Conservation (phyloP, 257 asterid species). For the Cruciata laevipes region DNA sequence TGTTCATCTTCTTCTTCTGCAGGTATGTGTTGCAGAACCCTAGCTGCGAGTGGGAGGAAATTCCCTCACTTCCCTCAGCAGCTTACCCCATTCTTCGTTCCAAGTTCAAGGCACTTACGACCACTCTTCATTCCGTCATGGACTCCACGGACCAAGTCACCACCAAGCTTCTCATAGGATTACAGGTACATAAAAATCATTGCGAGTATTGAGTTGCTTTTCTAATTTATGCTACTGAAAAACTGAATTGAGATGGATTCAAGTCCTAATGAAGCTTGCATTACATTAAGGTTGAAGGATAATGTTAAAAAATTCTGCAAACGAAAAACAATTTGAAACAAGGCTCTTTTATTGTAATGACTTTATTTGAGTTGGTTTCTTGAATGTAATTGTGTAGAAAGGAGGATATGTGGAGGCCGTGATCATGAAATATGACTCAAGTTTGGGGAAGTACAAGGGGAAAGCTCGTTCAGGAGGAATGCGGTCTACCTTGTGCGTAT, state of each 20-base stretch:
- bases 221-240: no score
- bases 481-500: conserved; percentile 89
- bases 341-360: background rate
- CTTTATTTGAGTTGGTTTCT: background rate
- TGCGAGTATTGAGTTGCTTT: no score
- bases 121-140: conserved; percentile 59
- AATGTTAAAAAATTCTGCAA: no score
- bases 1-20: background rate
- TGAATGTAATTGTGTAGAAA: conserved; percentile 39
- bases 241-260: no score
- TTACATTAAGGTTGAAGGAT: no score
- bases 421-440: conserved; percentile 84
- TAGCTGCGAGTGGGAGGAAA: conserved; percentile 64
- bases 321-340: no score
- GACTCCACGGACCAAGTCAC: conserved; percentile 75
- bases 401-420: conserved; percentile 94
- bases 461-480: conserved; percentile 94
- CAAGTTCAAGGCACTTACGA: conserved; percentile 60
- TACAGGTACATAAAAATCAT: conserved; percentile 40
- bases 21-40: conserved; percentile 61
- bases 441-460: conserved; percentile 72
- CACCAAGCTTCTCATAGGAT: conserved; percentile 83
- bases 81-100: conserved; percentile 67
- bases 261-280: no score
- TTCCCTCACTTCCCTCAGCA: conserved; percentile 72